phyloP scores from a whole-genome alignment of 805 yeast species.

The Ogataea haglerorum region DNA sequence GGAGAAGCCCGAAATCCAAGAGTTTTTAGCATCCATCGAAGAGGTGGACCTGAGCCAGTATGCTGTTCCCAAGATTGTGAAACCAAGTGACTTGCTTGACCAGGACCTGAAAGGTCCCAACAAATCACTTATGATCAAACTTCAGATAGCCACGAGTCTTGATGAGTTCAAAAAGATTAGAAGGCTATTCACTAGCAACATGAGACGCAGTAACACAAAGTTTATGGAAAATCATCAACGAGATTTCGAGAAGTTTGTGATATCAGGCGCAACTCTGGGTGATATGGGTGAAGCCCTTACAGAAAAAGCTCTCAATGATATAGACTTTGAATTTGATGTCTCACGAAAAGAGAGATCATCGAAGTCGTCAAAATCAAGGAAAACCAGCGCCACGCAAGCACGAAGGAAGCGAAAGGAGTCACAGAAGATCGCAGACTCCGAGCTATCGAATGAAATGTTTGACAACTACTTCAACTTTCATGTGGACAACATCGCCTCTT shows the following conservation, averaged over 20 bases:
- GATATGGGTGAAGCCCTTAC: neutral
- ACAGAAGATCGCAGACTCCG: neutral
- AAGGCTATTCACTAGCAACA: slow-evolving; percentile 17
- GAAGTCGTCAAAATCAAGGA: too few relatives aligned
- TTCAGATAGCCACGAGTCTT: slow-evolving; percentile 30
- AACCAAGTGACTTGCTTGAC: slow-evolving; percentile 30
- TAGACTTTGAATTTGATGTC: neutral
- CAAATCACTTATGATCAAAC: slow-evolving; percentile 23
- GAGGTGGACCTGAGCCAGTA: slow-evolving; percentile 18
- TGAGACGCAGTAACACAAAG: neutral
- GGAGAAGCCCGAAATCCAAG: slow-evolving; percentile 33
- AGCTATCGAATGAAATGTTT: neutral
- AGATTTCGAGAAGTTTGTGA: neutral
- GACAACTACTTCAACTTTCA: slow-evolving; percentile 11
- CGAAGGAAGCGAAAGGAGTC: neutral
- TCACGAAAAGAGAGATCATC: neutral
- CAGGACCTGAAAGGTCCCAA: slow-evolving; percentile 22
- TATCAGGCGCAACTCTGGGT: neutral
- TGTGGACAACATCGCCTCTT: neutral
- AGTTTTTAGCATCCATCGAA: slow-evolving; percentile 20
- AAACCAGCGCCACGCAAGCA: neutral
- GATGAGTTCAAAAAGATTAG: slow-evolving; percentile 30
- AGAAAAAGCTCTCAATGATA: neutral
- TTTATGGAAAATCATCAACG: neutral
- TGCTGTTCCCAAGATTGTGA: slow-evolving; percentile 8